Evolutionary conservation across 2,329 filamentous ascomycete species (phyloP).

Genomic region (Cyclaneusma minus): DNA sequence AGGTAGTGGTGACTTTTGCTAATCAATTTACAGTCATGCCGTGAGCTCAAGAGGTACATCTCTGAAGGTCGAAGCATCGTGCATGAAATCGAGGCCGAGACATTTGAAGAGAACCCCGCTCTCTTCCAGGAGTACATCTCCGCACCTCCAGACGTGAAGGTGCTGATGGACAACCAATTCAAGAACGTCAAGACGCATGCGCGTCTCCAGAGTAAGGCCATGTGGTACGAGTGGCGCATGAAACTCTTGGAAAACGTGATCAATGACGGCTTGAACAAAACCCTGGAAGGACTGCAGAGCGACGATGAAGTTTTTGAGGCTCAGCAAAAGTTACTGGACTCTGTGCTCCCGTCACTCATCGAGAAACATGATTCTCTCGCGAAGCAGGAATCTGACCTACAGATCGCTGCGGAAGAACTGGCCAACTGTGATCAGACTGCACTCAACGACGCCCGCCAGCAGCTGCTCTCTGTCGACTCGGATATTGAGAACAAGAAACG

Average conservation of each 20-base stretch:
- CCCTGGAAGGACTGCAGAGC: slow-evolving; percentile 57
- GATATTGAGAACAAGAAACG: slow-evolving; percentile 56
- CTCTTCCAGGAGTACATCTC: slow-evolving; percentile 85
- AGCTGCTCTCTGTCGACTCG: slow-evolving; percentile 46
- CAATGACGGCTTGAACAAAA: slow-evolving; percentile 63
- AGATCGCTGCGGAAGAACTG: slow-evolving; percentile 57
- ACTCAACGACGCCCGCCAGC: slow-evolving; percentile 55
- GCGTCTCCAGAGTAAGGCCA: slow-evolving; percentile 77
- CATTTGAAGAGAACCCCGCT: slow-evolving; percentile 76
- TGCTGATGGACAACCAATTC: slow-evolving; percentile 90
- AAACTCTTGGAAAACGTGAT: slow-evolving; percentile 68
- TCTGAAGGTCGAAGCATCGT: slow-evolving; percentile 83
- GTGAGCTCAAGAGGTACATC: slow-evolving; percentile 93
- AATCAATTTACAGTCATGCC: slow-evolving; percentile 47
- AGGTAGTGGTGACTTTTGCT: slow-evolving; percentile 10
- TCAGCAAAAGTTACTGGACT: slow-evolving; percentile 53
- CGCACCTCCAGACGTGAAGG: slow-evolving; percentile 67
- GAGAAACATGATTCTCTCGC: slow-evolving; percentile 45
- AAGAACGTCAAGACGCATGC: slow-evolving; percentile 94
- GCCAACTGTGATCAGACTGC: slow-evolving; percentile 71
- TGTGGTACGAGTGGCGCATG: slow-evolving; percentile 97
- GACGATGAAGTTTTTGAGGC: slow-evolving; percentile 54
- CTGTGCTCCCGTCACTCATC: slow-evolving; percentile 48
- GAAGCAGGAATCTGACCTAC: slow-evolving; percentile 49
- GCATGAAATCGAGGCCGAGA: slow-evolving; percentile 78